Percentiles rank a stretch among this genome's conserved stretches.
Evolutionary conservation across 805 yeast species (phyloP).

Genomic region (Ogataea siamensis): DNA sequence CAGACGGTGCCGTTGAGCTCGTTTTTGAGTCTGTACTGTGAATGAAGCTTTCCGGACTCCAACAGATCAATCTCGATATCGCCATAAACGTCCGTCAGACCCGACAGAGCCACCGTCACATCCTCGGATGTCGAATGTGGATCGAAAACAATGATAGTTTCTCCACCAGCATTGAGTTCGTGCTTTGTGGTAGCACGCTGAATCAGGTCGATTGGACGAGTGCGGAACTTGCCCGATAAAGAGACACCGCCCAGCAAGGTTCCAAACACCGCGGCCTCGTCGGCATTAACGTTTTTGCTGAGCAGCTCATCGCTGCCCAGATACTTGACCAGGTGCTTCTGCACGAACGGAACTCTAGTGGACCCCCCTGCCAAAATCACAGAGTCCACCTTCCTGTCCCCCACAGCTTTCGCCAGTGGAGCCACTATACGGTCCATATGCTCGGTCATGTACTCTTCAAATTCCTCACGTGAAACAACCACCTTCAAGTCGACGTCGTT

Average conservation of each 20-base stretch:
- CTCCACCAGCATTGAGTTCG: constrained; percentile 33
- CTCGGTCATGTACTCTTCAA: constrained; percentile 57
- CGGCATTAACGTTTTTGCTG: constrained; percentile 88
- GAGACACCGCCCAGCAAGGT: constrained; percentile 81
- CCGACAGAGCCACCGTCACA: constrained; percentile 35
- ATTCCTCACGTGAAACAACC: constrained; percentile 70
- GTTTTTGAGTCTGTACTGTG: constrained; percentile 12
- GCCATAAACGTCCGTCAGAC: constrained; percentile 28
- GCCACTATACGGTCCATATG: constrained; percentile 43
- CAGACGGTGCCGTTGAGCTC: constrained; percentile 38
- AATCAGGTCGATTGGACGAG: constrained; percentile 55
- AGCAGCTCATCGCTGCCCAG: constrained; percentile 56
- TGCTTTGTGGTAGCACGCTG: constrained; percentile 56
- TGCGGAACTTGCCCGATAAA: constrained; percentile 64
- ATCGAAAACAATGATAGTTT: constrained; percentile 41
- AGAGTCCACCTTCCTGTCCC: constrained; percentile 38
- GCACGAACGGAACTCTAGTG: constrained; percentile 85
- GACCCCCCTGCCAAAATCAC: constrained; percentile 89
- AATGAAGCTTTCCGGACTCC: constrained; percentile 29
- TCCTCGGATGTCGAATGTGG: constrained; percentile 41
- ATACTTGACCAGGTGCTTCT: constrained; percentile 51
- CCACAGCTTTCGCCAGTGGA: constrained; percentile 52
- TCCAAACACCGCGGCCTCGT: constrained; percentile 91
- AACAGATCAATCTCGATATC: constrained; percentile 36
- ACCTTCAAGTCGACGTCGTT: constrained; percentile 74